Conservation (phyloP, 805 yeast species). For the Saturnispora silvae region DNA sequence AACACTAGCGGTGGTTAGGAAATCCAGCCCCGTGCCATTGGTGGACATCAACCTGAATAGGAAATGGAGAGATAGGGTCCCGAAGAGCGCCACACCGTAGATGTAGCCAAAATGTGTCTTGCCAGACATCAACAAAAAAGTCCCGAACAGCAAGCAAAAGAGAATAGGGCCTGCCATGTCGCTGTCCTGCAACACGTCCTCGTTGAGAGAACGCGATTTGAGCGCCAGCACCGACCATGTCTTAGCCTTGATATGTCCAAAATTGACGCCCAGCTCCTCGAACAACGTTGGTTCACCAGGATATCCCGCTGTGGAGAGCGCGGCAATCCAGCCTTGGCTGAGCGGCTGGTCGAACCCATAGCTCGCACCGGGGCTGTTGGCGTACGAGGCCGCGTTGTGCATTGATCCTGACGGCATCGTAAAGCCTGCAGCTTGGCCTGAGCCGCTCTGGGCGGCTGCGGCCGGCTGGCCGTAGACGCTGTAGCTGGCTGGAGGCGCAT, state of each 20-base stretch:
- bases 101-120: constrained; percentile 95
- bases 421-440: too few relatives aligned
- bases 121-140: constrained; percentile 73
- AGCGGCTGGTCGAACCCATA: constrained; percentile 6
- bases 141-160: constrained; percentile 80
- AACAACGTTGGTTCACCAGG: constrained; percentile 90
- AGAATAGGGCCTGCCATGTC: constrained; percentile 93
- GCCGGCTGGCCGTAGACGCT: constrained; percentile 12
- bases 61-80: constrained; percentile 74
- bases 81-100: constrained; percentile 90
- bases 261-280: constrained; percentile 90
- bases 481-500: constrained; percentile 8
- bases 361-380: background rate
- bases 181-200: constrained; percentile 74
- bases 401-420: background rate
- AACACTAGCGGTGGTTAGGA: constrained; percentile 74
- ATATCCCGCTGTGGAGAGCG: constrained; percentile 87
- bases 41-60: constrained; percentile 81
- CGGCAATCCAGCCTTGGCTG: constrained; percentile 67
- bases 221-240: constrained; percentile 84
- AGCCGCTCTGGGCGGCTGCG: too few relatives aligned
- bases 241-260: constrained; percentile 73
- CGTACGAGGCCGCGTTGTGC: constrained; percentile 2
- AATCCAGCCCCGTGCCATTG: constrained; percentile 30
- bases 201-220: constrained; percentile 41